These are phyloP conservation scores for Diddensiella santjacobensis DNA, from an alignment of 805 yeast genomes.

Conservation along the genomic window DNA sequence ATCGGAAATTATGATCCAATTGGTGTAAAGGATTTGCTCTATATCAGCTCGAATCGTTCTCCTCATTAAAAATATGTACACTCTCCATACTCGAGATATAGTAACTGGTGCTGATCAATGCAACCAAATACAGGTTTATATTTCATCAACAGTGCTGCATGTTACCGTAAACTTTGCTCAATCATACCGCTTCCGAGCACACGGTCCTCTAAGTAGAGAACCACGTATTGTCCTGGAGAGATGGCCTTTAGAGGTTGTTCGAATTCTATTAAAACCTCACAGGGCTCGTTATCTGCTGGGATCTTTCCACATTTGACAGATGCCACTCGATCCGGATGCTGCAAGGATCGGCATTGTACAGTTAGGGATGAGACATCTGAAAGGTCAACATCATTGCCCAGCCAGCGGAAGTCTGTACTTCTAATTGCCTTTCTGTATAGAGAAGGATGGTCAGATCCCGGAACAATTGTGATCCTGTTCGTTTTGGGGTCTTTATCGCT, in stretches of 20 bases:
- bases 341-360: conserved; percentile 73
- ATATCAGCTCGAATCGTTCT: no score
- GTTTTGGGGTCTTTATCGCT: conserved; percentile 59
- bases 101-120: no score
- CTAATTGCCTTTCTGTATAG: conserved; percentile 46
- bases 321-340: conserved; percentile 46
- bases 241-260: conserved; percentile 58
- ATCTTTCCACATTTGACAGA: conserved; percentile 15
- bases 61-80: no score
- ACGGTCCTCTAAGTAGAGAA: conserved; percentile 60
- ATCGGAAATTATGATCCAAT: no score
- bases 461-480: conserved; percentile 77
- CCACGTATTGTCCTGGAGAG: conserved; percentile 86
- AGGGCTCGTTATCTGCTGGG: background rate
- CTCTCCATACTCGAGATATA: no score
- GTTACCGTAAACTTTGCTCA: conserved; percentile 2
- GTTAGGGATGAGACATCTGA: conserved; percentile 32
- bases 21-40: no score
- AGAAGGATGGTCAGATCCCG: conserved; percentile 57
- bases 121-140: no score
- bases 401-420: conserved; percentile 52
- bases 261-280: conserved; percentile 39
- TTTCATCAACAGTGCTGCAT: no score
- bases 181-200: conserved; percentile 54
- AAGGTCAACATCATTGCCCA: conserved; percentile 27